Base-by-base conservation (phyloP, 2,329 filamentous ascomycete genomes). In the Colletotrichum cordylinicola region DNA sequence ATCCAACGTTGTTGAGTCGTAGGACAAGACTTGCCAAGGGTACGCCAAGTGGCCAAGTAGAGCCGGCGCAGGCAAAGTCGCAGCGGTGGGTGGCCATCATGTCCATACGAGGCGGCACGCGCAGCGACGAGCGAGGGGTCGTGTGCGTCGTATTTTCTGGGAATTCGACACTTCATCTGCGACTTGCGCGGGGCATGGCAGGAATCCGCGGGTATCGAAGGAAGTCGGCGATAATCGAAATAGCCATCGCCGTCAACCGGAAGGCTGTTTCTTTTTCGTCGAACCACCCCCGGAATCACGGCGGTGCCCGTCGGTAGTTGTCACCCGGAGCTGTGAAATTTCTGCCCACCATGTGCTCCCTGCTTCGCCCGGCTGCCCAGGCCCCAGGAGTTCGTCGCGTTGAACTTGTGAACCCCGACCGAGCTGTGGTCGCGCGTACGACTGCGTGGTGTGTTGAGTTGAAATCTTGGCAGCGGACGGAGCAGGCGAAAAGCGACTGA, bases 11-110 rank as follows among this genome's bases (percentile, higher is more conserved):
- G 70, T 74, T 69, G 74, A 69, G 64, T 68, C 58, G 70, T 68
- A 68, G 74, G 74, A 74, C 74, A 74, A 76, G 74, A 74, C 29
- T 56, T 35, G 74, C 74, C 74, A 76, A 76, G 74, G 56, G 33
- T 43, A 35, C 29, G 73, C 73, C 73, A 75, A 75, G 73, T 37
- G 73, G 72, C 48, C 65, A 58, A 67, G 65, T 56, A 58, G 37
- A 56, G 35, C 56, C 70, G 74, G 74, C 70, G 74, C 74, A 66
- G 68, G 73, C 70, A 70, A 65, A 65, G 58, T 69, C 33, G 65
- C 74, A 52, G 39, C 72, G 69, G 73, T 67, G 73, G 73, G 43
- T 56, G 27, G 62, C 70, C 60, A 74, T 66, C 58, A 37, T 60
- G 13, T 48, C 65, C 70, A 73, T 73, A 73, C 74, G 70, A 74